Base-by-base conservation (phyloP, 805 yeast genomes). In the Suhomyces prunicola region DNA sequence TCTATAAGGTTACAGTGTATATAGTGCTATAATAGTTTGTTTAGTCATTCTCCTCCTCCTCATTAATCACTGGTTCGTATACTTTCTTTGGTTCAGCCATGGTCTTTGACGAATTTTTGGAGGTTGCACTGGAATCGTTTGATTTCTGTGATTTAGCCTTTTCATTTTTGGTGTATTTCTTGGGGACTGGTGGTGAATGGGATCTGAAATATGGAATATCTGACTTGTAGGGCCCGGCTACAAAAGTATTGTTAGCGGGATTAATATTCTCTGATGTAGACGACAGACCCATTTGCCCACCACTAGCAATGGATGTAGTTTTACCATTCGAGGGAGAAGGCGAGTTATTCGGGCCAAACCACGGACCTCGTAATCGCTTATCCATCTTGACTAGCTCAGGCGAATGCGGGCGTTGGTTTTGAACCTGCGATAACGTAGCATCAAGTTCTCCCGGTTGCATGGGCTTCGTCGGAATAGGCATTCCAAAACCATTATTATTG, bases 121-220 rank as follows among this genome's bases (percentile, higher is more conserved):
- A 35, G 17, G 39, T 44, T 15, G 40, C 36, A 29, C 27, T 39
- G 9, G 42, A 47, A 13, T 54, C 57, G 6, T 40, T 52, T 6
- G 54, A 47, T 29, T 51, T 52, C 33, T 47, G 53, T 15, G 56
- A 53, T 27, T 52, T 58, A 15, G 45, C 29, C 36, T 58, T 55
- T 29, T 55, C 55, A 52, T 54, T 52, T 52, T 57, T 54, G 45
- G 52, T 54, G 50, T 60, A 57, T 36, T 57, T 59, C 33, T 59
- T 59, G 17, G 65, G 55, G 13, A 65, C 56, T 5, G 70, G 70
- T 8, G 71, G 71, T 22, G 70, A 65, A 35, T 61, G 59, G 6
- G 70, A 57, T 33, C 71, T 58, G 9, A 52, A 47, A 23, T 33
- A n/a, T 15, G 49, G 49, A 12, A 29, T 35, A 24, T 47, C 49